Percentiles rank a stretch among this genome's conserved stretches.
These are phyloP conservation scores for Prunus armeniaca DNA, from an alignment of 306 rosid species.

Conservation along the genomic window DNA sequence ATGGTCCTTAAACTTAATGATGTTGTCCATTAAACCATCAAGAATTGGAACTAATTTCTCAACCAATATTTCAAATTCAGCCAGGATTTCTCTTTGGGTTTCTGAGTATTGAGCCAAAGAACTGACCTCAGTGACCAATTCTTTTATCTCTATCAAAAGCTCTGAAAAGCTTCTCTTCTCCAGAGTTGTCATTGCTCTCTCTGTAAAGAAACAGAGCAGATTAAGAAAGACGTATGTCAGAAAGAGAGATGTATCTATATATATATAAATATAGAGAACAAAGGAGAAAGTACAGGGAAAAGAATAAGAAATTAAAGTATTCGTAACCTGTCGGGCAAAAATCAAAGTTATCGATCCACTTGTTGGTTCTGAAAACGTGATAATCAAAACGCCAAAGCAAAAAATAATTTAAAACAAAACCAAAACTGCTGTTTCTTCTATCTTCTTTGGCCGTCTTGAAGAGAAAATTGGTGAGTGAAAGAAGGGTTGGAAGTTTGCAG, in stretches of 20 bases:
- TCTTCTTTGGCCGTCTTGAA: conserved; percentile 13
- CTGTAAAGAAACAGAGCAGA: background rate
- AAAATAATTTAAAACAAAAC: background rate
- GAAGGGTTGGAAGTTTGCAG: conserved; percentile 18
- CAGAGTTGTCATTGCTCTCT: conserved; percentile 23
- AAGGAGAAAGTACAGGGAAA: background rate
- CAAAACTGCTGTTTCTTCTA: background rate
- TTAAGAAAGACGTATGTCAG: background rate
- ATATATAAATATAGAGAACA: background rate
- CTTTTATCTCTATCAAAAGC: conserved; percentile 37
- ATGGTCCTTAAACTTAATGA: conserved; percentile 37
- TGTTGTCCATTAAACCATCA: conserved; percentile 48
- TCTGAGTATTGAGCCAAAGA: conserved; percentile 43
- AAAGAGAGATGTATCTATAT: background rate
- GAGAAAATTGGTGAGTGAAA: conserved; percentile 13
- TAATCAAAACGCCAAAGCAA: background rate
- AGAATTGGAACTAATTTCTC: conserved; percentile 54
- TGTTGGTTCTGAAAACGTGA: too few species aligned
- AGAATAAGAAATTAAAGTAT: background rate
- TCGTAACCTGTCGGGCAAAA: conserved; percentile 6
- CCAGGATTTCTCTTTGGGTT: conserved; percentile 35
- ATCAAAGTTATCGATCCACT: too few species aligned
- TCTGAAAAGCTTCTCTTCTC: conserved; percentile 41
- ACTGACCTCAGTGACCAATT: conserved; percentile 52
- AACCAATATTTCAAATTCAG: conserved; percentile 53